Evolutionary conservation across 495 filamentous ascomycete species (phyloP), one percentile per base, ranked within the genome.

Genomic region (Trichodelitschia bisporula): DNA sequence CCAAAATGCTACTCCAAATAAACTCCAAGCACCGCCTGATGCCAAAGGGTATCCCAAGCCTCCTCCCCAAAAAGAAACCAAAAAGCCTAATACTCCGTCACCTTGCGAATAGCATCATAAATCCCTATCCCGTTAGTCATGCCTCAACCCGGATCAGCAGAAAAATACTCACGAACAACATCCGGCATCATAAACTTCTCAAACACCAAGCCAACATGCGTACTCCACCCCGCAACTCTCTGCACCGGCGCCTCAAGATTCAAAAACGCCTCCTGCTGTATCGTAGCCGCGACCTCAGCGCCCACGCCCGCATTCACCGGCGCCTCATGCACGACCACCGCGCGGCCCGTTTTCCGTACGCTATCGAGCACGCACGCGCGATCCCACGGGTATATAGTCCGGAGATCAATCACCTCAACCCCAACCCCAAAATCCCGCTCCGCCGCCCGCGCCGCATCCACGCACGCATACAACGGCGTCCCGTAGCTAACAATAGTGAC

Each of bases 371-470:
- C 64, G 1, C 72, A 75, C 41, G 74, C 58, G 42, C 80, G 71
- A 51, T 97, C 86, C 86, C 86, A 97, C 0, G 86, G 86, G 47
- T 90, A 91, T 20, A 97, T 60, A 0, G 84, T 92, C 24, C 86
- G 59, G 26, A 97, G 48, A 49, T 97, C 86, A 29, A 97, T 82
- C 27, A 97, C 55, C 57, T 97, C 89, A 19, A 80, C 63, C 15
- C 59, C 70, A 10, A 89, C 62, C 10, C 72, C 77, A 26, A 91
- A 52, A 25, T 78, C 72, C 45, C 72, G 69, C 51, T 95, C 84
- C 12, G 75, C 74, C 18, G 71, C 69, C 19, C 66, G 60, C 21
- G 91, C 75, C 0, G 86, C 86, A 1, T 68, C 58, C 26, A 66
- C 69, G 45, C 82, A 92, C 18, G 72, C 71, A 48, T 95, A 97